Base-by-base conservation (phyloP, 83 land plant genomes). In the Thuja plicata region DNA sequence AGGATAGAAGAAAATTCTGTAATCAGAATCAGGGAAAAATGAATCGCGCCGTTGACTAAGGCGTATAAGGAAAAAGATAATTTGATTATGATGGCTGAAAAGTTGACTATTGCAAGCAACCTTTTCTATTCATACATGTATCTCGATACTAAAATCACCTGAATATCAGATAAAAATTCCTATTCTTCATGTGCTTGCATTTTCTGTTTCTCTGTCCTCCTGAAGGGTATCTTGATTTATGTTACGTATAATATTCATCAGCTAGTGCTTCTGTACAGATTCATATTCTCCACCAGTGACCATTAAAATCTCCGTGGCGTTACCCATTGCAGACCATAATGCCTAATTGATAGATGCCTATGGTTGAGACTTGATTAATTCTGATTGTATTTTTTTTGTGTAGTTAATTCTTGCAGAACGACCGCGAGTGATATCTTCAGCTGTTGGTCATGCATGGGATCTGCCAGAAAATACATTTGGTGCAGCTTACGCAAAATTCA, bases 401-500 rank as follows among this genome's bases (percentile, higher is more conserved):
- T 95, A 98, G 99, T 88, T 92, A 74, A 87, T 98, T 35, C 94
- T 98, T 71, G 45, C 87, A 89, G 97, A 97, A 12, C 89, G 94
- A 32, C 99, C 99, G 12, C 94, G 99, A 77, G 98, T 98, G n/a
- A 91, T 94, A 83, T 95, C 95, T 87, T 82, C 94, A 30, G 88
- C 92, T 82, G 97, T 98, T 12, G 92, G 91, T 10, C 96, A 96
- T 89, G 99, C 99, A 48, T 98, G 99, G 99, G 99, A 97, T 88
- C 60, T 98, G 81, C 98, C 99, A 32, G 90, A 87, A n/a, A 94
- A 94, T 89, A 98, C 99, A 46, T 95, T 98, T 92, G 99, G 99
- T 76, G 96, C 96, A 54, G 99, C 99, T 41, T 98, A 98, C 92
- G 99, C 99, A 54, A 93, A 90, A 32, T 98, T 97, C 88, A 97